Percentiles rank a stretch among this genome's conserved stretches.
phyloP scores from a whole-genome alignment of 148 eudicot genomes.

The Amaranthus cruentus region DNA sequence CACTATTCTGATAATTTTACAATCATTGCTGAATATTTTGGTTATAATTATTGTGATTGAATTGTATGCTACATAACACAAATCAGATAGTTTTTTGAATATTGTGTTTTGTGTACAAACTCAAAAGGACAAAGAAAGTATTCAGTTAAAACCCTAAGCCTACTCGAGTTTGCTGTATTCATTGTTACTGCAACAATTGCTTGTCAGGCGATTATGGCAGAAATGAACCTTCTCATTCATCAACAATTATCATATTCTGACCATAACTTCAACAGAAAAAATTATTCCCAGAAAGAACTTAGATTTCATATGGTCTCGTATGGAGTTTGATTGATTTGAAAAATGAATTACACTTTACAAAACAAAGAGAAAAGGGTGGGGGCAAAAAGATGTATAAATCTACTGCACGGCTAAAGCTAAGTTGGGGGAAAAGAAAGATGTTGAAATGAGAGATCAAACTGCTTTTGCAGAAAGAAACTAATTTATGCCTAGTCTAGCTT shows the following conservation, averaged over 20 bases:
- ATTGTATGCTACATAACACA: no score
- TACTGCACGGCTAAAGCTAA: background rate
- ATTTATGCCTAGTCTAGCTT: constrained; percentile 17
- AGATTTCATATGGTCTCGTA: constrained; percentile 1
- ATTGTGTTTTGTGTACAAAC: no score
- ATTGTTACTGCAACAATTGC: no score
- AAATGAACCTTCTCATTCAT: background rate
- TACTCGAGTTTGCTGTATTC: no score
- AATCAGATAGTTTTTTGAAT: no score
- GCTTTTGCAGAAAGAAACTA: constrained; percentile 16
- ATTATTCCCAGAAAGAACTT: background rate
- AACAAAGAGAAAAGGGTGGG: background rate
- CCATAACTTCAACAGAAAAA: background rate
- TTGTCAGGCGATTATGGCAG: no score
- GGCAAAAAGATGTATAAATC: background rate
- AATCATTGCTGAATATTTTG: no score
- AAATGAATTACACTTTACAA: constrained; percentile 31
- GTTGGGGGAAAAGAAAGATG: background rate
- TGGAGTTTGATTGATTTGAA: constrained; percentile 11
- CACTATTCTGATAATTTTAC: no score
- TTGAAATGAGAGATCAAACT: constrained; percentile 11
- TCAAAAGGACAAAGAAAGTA: no score
- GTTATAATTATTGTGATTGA: no score
- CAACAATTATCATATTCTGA: background rate
- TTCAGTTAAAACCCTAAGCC: no score